Evolutionary conservation across 495 filamentous ascomycete genomes (phyloP).

Genomic region (Xylaria scruposa): DNA sequence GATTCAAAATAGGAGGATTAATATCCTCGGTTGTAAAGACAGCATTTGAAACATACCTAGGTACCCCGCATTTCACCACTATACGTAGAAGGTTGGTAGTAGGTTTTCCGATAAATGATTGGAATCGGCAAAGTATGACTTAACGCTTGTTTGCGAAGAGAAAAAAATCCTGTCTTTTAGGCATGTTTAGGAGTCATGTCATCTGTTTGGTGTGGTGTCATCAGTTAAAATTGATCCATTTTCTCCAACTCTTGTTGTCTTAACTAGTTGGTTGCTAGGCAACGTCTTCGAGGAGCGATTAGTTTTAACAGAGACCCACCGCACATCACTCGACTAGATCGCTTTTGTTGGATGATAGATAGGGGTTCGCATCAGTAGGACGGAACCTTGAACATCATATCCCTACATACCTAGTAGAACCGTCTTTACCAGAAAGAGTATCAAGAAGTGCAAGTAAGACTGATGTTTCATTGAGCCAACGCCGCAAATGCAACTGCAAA

Average conservation of each 20-base stretch:
- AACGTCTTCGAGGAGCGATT: conserved; percentile 5
- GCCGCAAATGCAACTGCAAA: neutral
- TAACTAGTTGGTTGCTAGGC: conserved; percentile 24
- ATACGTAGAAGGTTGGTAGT: neutral
- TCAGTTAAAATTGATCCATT: neutral
- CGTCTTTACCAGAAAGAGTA: neutral
- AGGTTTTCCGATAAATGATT: too few relatives aligned
- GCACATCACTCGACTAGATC: neutral
- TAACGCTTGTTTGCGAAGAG: neutral
- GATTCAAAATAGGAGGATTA: neutral
- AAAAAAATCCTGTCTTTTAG: neutral
- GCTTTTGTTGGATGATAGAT: neutral
- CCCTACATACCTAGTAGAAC: too few relatives aligned
- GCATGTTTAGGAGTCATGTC: neutral
- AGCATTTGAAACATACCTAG: neutral
- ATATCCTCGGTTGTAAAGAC: neutral
- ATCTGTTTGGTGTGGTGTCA: neutral
- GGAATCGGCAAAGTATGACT: neutral
- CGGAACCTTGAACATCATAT: neutral
- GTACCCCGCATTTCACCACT: conserved; percentile 3
- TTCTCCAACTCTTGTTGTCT: conserved; percentile 5
- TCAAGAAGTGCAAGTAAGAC: neutral
- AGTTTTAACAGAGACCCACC: neutral
- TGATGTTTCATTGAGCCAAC: conserved; percentile 19
- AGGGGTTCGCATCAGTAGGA: neutral